Evolutionary conservation across 768 basidiomycete genomes (phyloP).

Genomic region (Royoungia palumana): DNA sequence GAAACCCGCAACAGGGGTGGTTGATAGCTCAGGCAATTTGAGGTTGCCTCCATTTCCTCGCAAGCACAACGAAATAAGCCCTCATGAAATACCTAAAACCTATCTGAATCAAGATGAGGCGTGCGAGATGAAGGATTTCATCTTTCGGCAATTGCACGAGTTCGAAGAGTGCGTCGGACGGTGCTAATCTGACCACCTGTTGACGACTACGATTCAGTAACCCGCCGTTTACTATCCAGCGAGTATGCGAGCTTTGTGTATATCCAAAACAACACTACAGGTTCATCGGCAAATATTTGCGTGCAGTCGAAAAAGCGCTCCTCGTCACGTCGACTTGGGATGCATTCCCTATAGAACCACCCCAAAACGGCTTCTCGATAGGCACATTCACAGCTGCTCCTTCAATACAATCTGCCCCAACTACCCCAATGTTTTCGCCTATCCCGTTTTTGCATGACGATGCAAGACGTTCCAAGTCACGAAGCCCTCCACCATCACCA

Average conservation of each 20-base stretch:
- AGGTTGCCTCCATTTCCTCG: constrained; percentile 74
- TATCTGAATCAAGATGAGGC: constrained; percentile 64
- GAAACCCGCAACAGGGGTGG: constrained; percentile 32
- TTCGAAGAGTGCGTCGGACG: constrained; percentile 62
- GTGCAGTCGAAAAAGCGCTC: constrained; percentile 77
- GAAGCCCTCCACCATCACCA: constrained; percentile 76
- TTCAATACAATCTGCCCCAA: constrained; percentile 54
- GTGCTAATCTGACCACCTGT: background rate
- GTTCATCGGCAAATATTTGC: constrained; percentile 80
- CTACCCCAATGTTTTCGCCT: constrained; percentile 82
- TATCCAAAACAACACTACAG: constrained; percentile 70
- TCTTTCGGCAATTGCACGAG: constrained; percentile 65
- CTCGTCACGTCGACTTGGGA: constrained; percentile 81
- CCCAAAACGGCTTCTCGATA: constrained; percentile 26
- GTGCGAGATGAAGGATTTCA: constrained; percentile 47
- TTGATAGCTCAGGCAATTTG: constrained; percentile 49
- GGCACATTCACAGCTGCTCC: constrained; percentile 41
- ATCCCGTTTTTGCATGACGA: constrained; percentile 86
- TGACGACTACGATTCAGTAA: constrained; percentile 32
- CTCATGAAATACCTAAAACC: constrained; percentile 52
- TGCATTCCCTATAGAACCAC: constrained; percentile 54
- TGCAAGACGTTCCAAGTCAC: constrained; percentile 74
- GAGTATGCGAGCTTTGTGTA: constrained; percentile 78
- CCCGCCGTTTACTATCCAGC: constrained; percentile 87
- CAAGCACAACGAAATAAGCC: constrained; percentile 45